Base-by-base conservation (phyloP, 2,329 filamentous ascomycete genomes). In the Talaromyces sp. region DNA sequence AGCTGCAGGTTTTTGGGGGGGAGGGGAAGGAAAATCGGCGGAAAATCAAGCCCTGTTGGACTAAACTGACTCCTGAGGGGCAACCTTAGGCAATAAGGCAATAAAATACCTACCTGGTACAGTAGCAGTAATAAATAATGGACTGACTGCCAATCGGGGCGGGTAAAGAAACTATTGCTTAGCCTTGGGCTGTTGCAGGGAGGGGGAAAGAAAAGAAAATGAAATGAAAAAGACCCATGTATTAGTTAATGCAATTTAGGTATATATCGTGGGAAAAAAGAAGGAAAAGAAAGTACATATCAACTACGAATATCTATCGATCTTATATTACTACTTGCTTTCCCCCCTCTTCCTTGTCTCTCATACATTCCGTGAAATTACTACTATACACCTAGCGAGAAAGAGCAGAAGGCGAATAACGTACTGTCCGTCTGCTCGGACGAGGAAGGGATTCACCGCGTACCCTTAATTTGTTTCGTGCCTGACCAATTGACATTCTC, bases 401-500 rank as follows among this genome's bases (percentile, higher is more conserved):
- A 38, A 25, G 56, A 40, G 56, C 22, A 27, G 13, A 58, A 19
- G 36, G 36, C 56, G 56, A 59, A 45, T 59, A 27, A 31, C 19
- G 36, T n/a, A 40, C 34, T 59, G 56, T 19, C 15, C 19, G 15
- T 27, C 56, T 59, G 36, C 56, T 45, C 17, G 11, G n/a, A 36
- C 29, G 25, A 58, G 51, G 8, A 25, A 22, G 15, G 51, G 25
- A 47, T 47, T 58, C 38, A 27, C 36, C 10, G 22, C 38, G 5
- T 54, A 29, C 17, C 25, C n/a, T 27, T 25, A 8, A 53, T 58
- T 17, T 17, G 45, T 17, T 51, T 58, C 43, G 53, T 63, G 64
- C 60, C 64, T 66, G 59, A 54, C 64, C 64, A 66, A 66, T 66
- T 58, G 64, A 27, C 60, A 58, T 40, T 58, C 49, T 51, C 11